Base-by-base conservation (phyloP, 306 rosid genomes). In the Chamaecrista fasciculata region DNA sequence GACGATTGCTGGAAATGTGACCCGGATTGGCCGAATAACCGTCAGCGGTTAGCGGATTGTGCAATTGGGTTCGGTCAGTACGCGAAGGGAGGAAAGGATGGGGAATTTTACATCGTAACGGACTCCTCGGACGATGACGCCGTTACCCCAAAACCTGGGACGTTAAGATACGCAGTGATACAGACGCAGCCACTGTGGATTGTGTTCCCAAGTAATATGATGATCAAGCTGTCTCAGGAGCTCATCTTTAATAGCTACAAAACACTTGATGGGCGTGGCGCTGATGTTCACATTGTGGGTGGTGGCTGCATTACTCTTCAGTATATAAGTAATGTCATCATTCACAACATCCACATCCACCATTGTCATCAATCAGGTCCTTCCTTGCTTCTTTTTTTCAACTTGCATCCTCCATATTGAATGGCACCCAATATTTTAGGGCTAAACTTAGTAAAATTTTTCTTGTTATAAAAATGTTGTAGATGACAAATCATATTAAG, bases 1-100 rank as follows among this genome's bases (percentile, higher is more conserved):
- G 99, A 94, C 42, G 99, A 94, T 72, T 94, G 99, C 74, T 94
- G 99, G 99, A 94, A 91, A 89, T 94, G 99, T 56, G 99, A 94
- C 80, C 92, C 91, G 9, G 82, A 91, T 11, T 94, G 99, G 99
- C 84, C 99, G 5, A 94, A 84, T 78, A 82, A 91, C 62, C 70
- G 99, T 2, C 97, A 91, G 69, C 70, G 95, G 23, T 73, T 94
- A 10, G 99, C 99, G 0, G 99, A 94, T 2, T 94, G 99, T 62
- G 96, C 76, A 2, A 94, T 94, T 10, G 99, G 99, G 68, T 94
- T 94, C n/a, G 99, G 99, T 8, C 99, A 94, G 65, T 86, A 91
- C 34, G 99, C 99, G 0, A 76, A 79, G 23, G 99, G 99, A 24
- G 99, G 99, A 23, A 85, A 94, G 64, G 88, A 80, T 19, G 99